Base-by-base conservation (phyloP, 176 grass and related monocot genomes). In the Ensete ventricosum region DNA sequence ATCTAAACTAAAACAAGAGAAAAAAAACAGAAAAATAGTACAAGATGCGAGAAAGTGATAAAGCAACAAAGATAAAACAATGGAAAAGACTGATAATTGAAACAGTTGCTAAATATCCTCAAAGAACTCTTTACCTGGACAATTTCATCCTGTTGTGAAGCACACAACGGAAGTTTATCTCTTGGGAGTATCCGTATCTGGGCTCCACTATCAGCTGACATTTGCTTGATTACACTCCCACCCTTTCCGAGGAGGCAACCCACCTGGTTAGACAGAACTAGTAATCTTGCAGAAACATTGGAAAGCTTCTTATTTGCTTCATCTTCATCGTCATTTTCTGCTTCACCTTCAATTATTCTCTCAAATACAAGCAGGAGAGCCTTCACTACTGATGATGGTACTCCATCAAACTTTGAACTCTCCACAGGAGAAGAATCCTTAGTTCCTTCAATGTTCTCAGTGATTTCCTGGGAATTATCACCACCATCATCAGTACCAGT, bases 231-330 rank as follows among this genome's bases (percentile, higher is more conserved):
- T 27, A 94, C 79, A 80, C 83, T 85, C 65, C 88, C 95, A 17
- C 79, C 81, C 75, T 89, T 99, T 4, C 95, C 95, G 64, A 99
- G 71, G 76, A 99, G 90, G 54, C 80, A 91, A 54, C 95, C 95
- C 5, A 93, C 95, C 83, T 99, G 95, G 64, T 78, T 83, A 65
- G 87, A 88, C 43, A 91, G 82, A 65, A 99, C 87, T 84, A 99
- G 64, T 77, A 99, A 82, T 73, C 84, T 85, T 14, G 93, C 75
- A 71, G 82, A 87, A 84, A 99, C 82, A 82, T 68, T 50, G 27
- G 74, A 76, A 74, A 55, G 20, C 25, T 62, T 87, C 70, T 82
- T 52, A 14, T 65, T 67, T 3, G 48, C 78, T 67, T 58, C 84
- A 73, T 83, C 76, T 29, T 65, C 76, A 43, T 67, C 84, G 78